Percentiles rank a stretch among this genome's conserved stretches.
Conservation (phyloP, 164 flowering plant species). For the Umbellularia californica region DNA sequence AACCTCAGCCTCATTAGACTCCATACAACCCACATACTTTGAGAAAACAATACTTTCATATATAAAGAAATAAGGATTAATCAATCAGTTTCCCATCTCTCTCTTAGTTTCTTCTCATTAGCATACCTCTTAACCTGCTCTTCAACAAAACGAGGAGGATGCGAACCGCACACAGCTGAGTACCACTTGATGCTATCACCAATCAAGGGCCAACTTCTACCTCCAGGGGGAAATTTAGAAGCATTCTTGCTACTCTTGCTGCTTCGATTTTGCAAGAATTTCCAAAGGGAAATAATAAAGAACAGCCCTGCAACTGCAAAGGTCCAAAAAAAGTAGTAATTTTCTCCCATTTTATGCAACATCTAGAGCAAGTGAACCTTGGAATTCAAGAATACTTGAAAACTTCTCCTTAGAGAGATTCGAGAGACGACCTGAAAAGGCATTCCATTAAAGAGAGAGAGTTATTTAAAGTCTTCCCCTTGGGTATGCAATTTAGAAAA, state of each 20-base stretch:
- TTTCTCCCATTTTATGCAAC: slow-evolving; percentile 19
- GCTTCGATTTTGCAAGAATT: slow-evolving; percentile 7
- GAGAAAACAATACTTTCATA: no score
- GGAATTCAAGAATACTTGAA: not conserved
- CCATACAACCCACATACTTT: no score
- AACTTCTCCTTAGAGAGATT: not conserved
- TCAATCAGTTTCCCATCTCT: not conserved
- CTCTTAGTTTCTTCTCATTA: not conserved
- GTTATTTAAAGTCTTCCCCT: not conserved
- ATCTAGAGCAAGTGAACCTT: not conserved
- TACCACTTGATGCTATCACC: slow-evolving; percentile 77
- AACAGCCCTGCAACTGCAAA: slow-evolving; percentile 12
- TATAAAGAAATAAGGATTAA: not conserved
- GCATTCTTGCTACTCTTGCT: not conserved
- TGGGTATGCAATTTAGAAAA: not conserved
- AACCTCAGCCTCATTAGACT: no score
- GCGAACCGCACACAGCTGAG: slow-evolving; percentile 68
- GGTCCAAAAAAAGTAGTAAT: slow-evolving; percentile 3
- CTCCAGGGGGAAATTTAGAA: slow-evolving; percentile 63
- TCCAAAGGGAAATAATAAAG: slow-evolving; percentile 18
- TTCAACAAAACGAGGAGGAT: slow-evolving; percentile 70
- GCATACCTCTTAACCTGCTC: slow-evolving; percentile 56
- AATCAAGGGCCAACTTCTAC: slow-evolving; percentile 69
- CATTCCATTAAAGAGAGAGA: not conserved
- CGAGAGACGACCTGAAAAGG: slow-evolving; percentile 8